Conservation (phyloP, 2,329 filamentous ascomycete species). For the Aspergillus viridinutans region DNA sequence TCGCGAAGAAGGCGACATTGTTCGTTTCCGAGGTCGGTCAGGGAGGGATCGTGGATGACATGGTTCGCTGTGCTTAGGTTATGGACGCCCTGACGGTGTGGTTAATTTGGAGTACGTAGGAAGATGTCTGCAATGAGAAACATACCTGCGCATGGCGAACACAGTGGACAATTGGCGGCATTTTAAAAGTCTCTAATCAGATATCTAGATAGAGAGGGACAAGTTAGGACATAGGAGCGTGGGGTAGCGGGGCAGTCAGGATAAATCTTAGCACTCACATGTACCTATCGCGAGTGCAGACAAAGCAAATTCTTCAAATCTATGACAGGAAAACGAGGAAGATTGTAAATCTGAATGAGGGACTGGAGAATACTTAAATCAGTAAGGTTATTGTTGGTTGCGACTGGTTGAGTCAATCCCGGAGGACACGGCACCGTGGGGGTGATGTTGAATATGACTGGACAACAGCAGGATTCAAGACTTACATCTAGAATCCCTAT, state of each 20-base stretch:
- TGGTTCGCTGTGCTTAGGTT: constrained; percentile 71
- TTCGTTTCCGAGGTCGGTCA: constrained; percentile 69
- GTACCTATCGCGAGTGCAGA: background rate
- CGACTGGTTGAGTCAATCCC: background rate
- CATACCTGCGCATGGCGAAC: constrained; percentile 46
- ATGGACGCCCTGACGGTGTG: constrained; percentile 64
- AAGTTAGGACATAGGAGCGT: constrained; percentile 7
- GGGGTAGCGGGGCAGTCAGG: constrained; percentile 17
- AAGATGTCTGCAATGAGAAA: background rate
- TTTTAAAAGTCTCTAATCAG: constrained; percentile 13
- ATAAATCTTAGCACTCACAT: background rate
- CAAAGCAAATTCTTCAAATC: background rate
- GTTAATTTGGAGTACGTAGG: constrained; percentile 1
- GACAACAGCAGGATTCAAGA: background rate
- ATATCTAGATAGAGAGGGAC: background rate
- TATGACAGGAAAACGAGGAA: background rate
- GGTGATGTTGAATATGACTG: background rate
- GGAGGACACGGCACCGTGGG: background rate
- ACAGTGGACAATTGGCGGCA: constrained; percentile 43
- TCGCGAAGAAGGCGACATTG: constrained; percentile 66
- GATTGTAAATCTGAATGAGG: background rate
- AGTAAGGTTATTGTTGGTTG: background rate
- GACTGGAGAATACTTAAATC: background rate
- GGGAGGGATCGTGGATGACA: constrained; percentile 67
- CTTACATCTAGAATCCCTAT: background rate